A percentile compares a stretch with the other conserved stretches of the same genome.
Evolutionary conservation across 2,329 filamentous ascomycete genomes (phyloP).

Genomic region (Thelonectria rubi): DNA sequence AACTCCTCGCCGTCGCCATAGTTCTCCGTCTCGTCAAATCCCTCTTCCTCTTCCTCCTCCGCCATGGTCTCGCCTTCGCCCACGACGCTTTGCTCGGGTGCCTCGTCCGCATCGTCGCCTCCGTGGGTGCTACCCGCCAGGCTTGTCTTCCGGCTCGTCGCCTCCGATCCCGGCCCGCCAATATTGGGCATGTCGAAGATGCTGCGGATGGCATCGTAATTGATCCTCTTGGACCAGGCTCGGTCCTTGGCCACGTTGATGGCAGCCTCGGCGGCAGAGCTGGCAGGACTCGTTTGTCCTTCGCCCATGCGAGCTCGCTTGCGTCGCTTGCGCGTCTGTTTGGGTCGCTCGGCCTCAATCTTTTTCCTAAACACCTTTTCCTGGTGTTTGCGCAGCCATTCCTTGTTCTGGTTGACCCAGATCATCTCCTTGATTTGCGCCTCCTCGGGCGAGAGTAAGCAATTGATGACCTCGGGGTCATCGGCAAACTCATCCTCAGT

Average conservation of each 20-base stretch:
- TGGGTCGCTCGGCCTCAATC: conserved; percentile 65
- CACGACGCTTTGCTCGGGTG: conserved; percentile 48
- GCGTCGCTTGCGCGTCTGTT: conserved; percentile 64
- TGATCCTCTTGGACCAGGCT: conserved; percentile 77
- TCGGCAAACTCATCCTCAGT: conserved; percentile 86
- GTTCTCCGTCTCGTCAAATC: conserved; percentile 48
- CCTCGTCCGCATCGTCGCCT: conserved; percentile 48
- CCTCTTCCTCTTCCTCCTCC: conserved; percentile 48
- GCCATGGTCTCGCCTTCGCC: conserved; percentile 44
- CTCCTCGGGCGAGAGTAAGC: conserved; percentile 77
- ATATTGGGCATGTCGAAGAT: conserved; percentile 62
- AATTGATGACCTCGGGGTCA: conserved; percentile 86
- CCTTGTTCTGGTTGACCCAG: conserved; percentile 95
- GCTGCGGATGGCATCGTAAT: conserved; percentile 71
- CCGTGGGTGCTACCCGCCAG: conserved; percentile 49
- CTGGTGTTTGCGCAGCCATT: conserved; percentile 88
- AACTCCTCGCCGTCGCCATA: conserved; percentile 47
- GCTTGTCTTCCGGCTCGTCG: conserved; percentile 57
- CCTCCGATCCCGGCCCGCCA: conserved; percentile 59
- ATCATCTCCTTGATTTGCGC: conserved; percentile 86
- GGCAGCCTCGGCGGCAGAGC: conserved; percentile 74
- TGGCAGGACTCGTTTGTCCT: conserved; percentile 71
- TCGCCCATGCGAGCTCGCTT: conserved; percentile 69
- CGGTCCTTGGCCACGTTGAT: conserved; percentile 73
- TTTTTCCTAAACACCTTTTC: conserved; percentile 82